Evolutionary conservation across 2,329 filamentous ascomycete genomes (phyloP).

Genomic region (Fusarium subglutinans): DNA sequence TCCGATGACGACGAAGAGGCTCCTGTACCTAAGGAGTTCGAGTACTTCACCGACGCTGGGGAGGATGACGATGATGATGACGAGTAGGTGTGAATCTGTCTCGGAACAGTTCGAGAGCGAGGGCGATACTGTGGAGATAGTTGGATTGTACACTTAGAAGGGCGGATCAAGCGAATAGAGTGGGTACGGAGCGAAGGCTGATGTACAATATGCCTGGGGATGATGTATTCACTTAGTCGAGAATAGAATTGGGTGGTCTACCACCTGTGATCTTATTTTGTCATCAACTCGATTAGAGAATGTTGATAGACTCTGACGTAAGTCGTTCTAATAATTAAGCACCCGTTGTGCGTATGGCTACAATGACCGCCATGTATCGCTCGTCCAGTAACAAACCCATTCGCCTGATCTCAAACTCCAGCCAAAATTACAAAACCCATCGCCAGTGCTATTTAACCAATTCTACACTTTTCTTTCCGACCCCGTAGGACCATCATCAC

Average conservation of each 20-base stretch:
- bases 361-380: neutral
- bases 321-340: neutral
- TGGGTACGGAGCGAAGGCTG: conserved; percentile 4
- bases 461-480: neutral
- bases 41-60: conserved; percentile 76
- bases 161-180: conserved; percentile 27
- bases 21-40: conserved; percentile 74
- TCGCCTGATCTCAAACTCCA: neutral
- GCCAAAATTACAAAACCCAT: neutral
- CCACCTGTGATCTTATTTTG: neutral
- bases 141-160: conserved; percentile 41
- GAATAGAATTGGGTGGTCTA: conserved; percentile 26
- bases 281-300: neutral
- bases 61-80: conserved; percentile 57
- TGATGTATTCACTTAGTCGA: conserved; percentile 25
- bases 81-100: conserved; percentile 25
- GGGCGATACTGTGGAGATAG: neutral
- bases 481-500: conserved; percentile 44
- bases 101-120: neutral
- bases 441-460: neutral
- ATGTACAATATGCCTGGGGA: conserved; percentile 35
- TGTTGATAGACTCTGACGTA: neutral
- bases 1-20: conserved; percentile 79
- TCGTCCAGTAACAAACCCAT: neutral
- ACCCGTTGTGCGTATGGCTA: neutral